Evolutionary conservation across 495 filamentous ascomycete species (phyloP).

Genomic region (Aspergillus coremiiformis): DNA sequence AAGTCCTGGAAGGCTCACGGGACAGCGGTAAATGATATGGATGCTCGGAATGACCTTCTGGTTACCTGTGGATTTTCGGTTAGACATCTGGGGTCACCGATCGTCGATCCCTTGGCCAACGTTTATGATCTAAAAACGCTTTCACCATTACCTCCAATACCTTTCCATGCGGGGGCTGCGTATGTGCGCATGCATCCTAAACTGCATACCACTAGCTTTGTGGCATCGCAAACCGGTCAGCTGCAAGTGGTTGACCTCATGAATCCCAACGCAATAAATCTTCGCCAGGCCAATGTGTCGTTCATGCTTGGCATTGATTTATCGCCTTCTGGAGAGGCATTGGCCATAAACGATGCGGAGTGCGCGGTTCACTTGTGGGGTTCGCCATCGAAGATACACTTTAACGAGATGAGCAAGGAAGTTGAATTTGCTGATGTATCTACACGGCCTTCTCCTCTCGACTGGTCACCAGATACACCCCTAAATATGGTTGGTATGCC

Average conservation of each 20-base stretch:
- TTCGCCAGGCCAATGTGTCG: slow-evolving; percentile 77
- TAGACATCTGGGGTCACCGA: slow-evolving; percentile 53
- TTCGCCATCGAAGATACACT: slow-evolving; percentile 79
- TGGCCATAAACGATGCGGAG: slow-evolving; percentile 73
- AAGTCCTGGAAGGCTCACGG: slow-evolving; percentile 85
- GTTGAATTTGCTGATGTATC: slow-evolving; percentile 67
- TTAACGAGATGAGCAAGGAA: slow-evolving; percentile 74
- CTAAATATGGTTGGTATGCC: slow-evolving; percentile 85
- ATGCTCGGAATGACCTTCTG: slow-evolving; percentile 82
- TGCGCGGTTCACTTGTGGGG: slow-evolving; percentile 85
- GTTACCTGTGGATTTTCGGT: slow-evolving; percentile 92
- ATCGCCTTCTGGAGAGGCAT: slow-evolving; percentile 81
- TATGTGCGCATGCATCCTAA: slow-evolving; percentile 93
- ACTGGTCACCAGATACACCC: slow-evolving; percentile 72
- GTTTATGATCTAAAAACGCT: slow-evolving; percentile 90
- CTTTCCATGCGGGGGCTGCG: slow-evolving; percentile 85
- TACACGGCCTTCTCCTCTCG: slow-evolving; percentile 42
- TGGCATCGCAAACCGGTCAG: slow-evolving; percentile 82
- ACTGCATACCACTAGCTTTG: slow-evolving; percentile 85
- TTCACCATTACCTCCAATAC: slow-evolving; percentile 74
- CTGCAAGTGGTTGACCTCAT: slow-evolving; percentile 91
- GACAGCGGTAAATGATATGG: slow-evolving; percentile 86
- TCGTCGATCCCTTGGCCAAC: slow-evolving; percentile 85
- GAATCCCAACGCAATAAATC: slow-evolving; percentile 82
- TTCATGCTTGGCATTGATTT: slow-evolving; percentile 74